A percentile compares a stretch with the other conserved stretches of the same genome.
Evolutionary conservation across 2,329 filamentous ascomycete species (phyloP).

Genomic region (Verticillium zaregamsianum): DNA sequence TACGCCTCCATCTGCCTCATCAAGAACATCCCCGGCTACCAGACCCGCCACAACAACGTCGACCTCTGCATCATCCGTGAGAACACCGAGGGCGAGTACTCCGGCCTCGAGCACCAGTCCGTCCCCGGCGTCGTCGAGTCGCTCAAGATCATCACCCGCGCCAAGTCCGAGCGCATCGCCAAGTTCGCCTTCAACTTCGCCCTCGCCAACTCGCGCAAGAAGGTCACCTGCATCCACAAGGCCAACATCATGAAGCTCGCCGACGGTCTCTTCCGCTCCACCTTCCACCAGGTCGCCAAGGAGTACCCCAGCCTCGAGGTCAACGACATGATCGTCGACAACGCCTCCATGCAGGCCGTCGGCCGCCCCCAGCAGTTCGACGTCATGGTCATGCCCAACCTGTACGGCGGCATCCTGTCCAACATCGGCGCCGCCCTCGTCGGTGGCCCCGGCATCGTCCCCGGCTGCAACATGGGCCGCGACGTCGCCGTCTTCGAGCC

Average conservation of each 20-base stretch:
- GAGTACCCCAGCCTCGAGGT: constrained; percentile 94
- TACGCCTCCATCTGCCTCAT: constrained; percentile 97
- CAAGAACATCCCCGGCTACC: constrained; percentile 99
- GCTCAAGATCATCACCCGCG: constrained; percentile 98
- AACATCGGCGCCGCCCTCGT: constrained; percentile 98
- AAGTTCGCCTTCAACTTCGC: constrained; percentile 99
- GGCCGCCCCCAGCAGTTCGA: constrained; percentile 96
- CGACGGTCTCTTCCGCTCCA: constrained; percentile 97
- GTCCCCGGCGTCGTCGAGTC: constrained; percentile 96
- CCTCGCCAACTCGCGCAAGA: constrained; percentile 97
- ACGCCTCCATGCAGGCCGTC: constrained; percentile 99
- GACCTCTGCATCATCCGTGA: constrained; percentile 97
- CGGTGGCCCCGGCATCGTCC: constrained; percentile 93
- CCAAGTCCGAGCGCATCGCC: constrained; percentile 98
- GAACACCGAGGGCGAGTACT: constrained; percentile 99
- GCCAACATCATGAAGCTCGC: constrained; percentile 99
- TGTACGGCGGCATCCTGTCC: constrained; percentile 97
- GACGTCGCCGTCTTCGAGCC: constrained; percentile 98
- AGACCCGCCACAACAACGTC: constrained; percentile 96
- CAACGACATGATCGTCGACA: constrained; percentile 99
- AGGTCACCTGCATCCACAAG: constrained; percentile 99
- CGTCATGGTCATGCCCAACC: constrained; percentile 99
- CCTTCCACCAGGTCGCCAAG: constrained; percentile 88
- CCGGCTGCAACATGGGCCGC: constrained; percentile 98
- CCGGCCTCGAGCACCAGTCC: constrained; percentile 96